A percentile compares a stretch with the other conserved stretches of the same genome.
Evolutionary conservation across 129 eudicot species (phyloP).

Genomic region (Tanacetum coccineum): DNA sequence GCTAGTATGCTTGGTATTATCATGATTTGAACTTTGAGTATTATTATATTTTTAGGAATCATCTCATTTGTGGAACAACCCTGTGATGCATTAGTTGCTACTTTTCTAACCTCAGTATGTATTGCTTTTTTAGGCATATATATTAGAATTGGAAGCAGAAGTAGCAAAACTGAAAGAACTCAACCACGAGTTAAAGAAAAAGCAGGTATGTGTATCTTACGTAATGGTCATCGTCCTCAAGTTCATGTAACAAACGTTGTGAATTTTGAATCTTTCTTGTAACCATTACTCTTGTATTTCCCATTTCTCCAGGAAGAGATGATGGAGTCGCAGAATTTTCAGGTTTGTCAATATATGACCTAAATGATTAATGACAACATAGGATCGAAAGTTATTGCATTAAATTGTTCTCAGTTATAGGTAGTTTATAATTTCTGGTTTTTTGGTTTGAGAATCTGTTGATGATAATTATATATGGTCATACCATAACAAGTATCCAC

Average conservation of each 20-base stretch:
- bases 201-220: conserved; percentile 42
- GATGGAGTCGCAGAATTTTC: conserved; percentile 56
- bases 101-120: too few species aligned
- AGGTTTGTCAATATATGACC: conserved; percentile 33
- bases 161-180: conserved; percentile 66
- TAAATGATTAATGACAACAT: not conserved
- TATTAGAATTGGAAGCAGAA: conserved; percentile 83
- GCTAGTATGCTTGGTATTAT: too few species aligned
- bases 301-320: conserved; percentile 53
- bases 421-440: too few species aligned
- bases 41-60: too few species aligned
- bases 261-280: conserved; percentile 3
- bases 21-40: too few species aligned
- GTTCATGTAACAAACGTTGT: not conserved
- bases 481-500: not conserved
- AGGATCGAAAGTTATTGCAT: too few species aligned
- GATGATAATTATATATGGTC: not conserved
- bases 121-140: conserved; percentile 53
- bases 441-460: not conserved
- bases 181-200: conserved; percentile 61
- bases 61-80: too few species aligned
- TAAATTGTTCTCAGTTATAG: too few species aligned
- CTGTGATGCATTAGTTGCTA: too few species aligned
- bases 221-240: not conserved
- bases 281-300: conserved; percentile 15